These are phyloP conservation scores for Dictyostelium brefeldianum DNA, from an alignment of 78 protist species.

Conservation along the genomic window DNA sequence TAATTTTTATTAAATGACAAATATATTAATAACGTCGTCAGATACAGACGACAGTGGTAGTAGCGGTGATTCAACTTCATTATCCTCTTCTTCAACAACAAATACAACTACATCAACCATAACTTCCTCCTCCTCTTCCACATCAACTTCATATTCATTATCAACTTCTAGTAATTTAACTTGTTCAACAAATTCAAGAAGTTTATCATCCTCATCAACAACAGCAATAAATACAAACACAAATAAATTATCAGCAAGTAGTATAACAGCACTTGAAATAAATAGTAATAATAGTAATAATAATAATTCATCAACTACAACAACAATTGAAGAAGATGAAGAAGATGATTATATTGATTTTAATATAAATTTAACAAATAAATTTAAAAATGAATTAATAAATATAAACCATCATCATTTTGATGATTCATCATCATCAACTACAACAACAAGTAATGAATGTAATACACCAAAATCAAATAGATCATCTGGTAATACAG, in stretches of 20 bases:
- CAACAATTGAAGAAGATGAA: neutral
- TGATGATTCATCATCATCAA: neutral
- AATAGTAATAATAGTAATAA: neutral
- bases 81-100: neutral
- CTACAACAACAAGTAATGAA: neutral
- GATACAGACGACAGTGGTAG: too few species aligned
- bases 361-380: conserved; percentile 15
- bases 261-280: neutral
- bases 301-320: neutral
- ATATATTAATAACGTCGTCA: too few species aligned
- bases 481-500: neutral
- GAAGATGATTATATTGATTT: conserved; percentile 7
- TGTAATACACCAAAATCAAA: neutral
- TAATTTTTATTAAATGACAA: too few species aligned
- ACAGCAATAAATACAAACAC: neutral
- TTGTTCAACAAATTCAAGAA: neutral
- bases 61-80: neutral
- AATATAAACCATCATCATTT: neutral
- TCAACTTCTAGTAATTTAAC: conserved; percentile 14
- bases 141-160: neutral
- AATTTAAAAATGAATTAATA: neutral
- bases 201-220: neutral
- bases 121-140: neutral
- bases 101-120: neutral
- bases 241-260: neutral